Evolutionary conservation across 1,284 basidiomycete species (phyloP).

Genomic region (Pisolithus thermaeus): DNA sequence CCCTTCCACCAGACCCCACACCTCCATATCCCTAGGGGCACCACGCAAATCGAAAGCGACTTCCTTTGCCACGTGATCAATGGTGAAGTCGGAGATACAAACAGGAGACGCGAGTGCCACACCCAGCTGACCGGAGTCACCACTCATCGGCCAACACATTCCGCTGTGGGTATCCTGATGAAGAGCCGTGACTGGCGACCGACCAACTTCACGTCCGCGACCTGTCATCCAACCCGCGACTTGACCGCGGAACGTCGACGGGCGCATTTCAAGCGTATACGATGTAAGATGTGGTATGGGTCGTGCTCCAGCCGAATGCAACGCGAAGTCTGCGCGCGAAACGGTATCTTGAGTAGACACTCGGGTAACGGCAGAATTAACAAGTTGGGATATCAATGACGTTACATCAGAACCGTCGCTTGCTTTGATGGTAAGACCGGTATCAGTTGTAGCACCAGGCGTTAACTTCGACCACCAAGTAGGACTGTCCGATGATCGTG

Average conservation of each 20-base stretch:
- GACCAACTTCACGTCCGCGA: conserved; percentile 60
- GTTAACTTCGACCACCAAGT: conserved; percentile 46
- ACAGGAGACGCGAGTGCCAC: conserved; percentile 70
- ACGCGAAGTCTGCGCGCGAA: conserved; percentile 78
- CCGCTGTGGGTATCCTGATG: conserved; percentile 80
- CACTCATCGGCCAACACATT: conserved; percentile 90
- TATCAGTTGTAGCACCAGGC: conserved; percentile 35
- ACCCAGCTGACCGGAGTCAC: conserved; percentile 73
- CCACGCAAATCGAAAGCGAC: conserved; percentile 73
- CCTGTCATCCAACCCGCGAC: conserved; percentile 54
- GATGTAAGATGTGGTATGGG: conserved; percentile 82
- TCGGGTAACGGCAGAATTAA: conserved; percentile 64
- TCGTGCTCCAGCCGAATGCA: conserved; percentile 76
- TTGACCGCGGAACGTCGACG: conserved; percentile 37
- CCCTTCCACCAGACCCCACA: conserved; percentile 85
- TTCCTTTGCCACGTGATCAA: conserved; percentile 84
- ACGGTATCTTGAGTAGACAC: conserved; percentile 73
- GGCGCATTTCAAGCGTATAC: conserved; percentile 63
- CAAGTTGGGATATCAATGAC: conserved; percentile 62
- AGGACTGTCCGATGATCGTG: conserved; percentile 22
- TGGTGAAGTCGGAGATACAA: conserved; percentile 70
- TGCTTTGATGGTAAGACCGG: conserved; percentile 62
- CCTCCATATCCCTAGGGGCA: conserved; percentile 83
- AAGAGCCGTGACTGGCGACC: conserved; percentile 78
- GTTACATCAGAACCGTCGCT: conserved; percentile 74